Conservation (phyloP, 768 basidiomycete genomes). For the Kwoniella europaea region DNA sequence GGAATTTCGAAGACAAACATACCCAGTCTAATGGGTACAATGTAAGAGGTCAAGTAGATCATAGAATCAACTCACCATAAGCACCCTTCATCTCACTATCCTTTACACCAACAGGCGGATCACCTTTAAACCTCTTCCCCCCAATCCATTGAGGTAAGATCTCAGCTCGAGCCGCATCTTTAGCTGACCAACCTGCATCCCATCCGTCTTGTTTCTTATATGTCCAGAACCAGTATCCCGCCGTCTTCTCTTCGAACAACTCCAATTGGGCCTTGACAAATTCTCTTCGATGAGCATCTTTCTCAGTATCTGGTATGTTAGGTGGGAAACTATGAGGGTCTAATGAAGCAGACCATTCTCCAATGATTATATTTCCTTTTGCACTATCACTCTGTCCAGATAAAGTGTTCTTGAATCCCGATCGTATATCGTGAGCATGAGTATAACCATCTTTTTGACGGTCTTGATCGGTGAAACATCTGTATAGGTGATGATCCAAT, state of each 20-base stretch:
- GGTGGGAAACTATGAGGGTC: conserved; percentile 69
- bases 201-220: conserved; percentile 71
- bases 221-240: conserved; percentile 85
- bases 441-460: conserved; percentile 63
- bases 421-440: conserved; percentile 64
- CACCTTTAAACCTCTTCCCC: conserved; percentile 45
- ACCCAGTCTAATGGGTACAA: no score
- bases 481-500: conserved; percentile 81
- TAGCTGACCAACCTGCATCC: conserved; percentile 76
- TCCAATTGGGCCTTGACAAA: conserved; percentile 71
- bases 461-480: conserved; percentile 74
- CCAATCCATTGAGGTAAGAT: conserved; percentile 68
- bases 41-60: not conserved
- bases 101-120: conserved; percentile 51
- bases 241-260: conserved; percentile 68
- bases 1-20: no score
- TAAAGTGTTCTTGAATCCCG: conserved; percentile 59
- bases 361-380: conserved; percentile 68
- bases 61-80: conserved; percentile 32
- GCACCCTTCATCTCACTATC: conserved; percentile 57
- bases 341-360: conserved; percentile 79
- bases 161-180: conserved; percentile 68
- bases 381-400: conserved; percentile 59
- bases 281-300: conserved; percentile 61
- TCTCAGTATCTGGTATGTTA: conserved; percentile 59